A percentile compares a stretch with the other conserved stretches of the same genome.
Conservation (phyloP, 306 rosid genomes). For the Vigna mungo region DNA sequence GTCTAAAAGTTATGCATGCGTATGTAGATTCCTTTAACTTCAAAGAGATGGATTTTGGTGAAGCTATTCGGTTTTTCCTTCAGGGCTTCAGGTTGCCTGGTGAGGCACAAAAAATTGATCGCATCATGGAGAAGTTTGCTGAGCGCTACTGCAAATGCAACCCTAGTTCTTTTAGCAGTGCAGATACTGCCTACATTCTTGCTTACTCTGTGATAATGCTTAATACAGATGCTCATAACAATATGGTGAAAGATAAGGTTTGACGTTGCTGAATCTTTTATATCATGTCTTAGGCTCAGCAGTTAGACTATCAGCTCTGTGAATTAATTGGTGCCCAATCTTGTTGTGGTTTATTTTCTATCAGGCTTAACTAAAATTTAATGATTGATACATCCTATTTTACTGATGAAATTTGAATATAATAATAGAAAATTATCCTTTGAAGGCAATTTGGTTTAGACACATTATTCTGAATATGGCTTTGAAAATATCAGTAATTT, state of each 20-base stretch:
- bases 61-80: slow-evolving; percentile 94
- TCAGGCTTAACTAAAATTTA: slow-evolving; percentile 24
- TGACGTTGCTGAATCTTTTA: slow-evolving; percentile 47
- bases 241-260: slow-evolving; percentile 98
- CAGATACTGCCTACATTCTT: slow-evolving; percentile 98
- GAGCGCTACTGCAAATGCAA: slow-evolving; percentile 98
- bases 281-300: slow-evolving; percentile 35
- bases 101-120: slow-evolving; percentile 99
- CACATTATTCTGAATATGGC: slow-evolving; percentile 28
- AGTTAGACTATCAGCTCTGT: slow-evolving; percentile 22
- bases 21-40: slow-evolving; percentile 95
- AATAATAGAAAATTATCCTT: slow-evolving; percentile 28
- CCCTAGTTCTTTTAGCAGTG: slow-evolving; percentile 94
- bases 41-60: slow-evolving; percentile 90
- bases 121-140: slow-evolving; percentile 99
- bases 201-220: slow-evolving; percentile 99
- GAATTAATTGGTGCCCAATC: slow-evolving; percentile 34
- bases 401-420: slow-evolving; percentile 35
- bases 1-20: slow-evolving; percentile 99
- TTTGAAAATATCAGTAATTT: slow-evolving; percentile 34
- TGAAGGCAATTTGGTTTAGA: slow-evolving; percentile 25
- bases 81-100: slow-evolving; percentile 98
- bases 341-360: slow-evolving; percentile 27
- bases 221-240: slow-evolving; percentile 98
- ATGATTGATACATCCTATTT: slow-evolving; percentile 15